Base-by-base conservation (phyloP, 345 rosid species). In the Anastatica hierochuntica region DNA sequence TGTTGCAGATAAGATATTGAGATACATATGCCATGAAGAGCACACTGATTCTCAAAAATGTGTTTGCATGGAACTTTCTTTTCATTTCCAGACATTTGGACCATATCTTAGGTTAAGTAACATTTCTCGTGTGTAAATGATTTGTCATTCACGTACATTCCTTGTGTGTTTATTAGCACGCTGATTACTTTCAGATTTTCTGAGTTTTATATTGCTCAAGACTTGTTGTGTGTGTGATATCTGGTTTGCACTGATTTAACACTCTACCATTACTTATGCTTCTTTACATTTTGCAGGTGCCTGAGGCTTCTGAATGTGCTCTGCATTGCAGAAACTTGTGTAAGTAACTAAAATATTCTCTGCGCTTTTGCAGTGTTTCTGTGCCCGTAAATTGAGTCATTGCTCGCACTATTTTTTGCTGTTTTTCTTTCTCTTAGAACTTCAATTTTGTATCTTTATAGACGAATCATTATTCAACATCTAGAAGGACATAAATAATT, bases 241-340 rank as follows among this genome's bases (percentile, higher is more conserved):
- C 18, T 10, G 26, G 35, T 46, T 12, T 16, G 4, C n/a, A 35
- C 19, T 46, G 43, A 58, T 36, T 44, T 45, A 36, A 23, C 19
- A 15, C 17, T 14, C 10, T 14, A 27, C 13, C 19, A 38, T 46
- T n/a, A 38, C 40, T 26, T 60, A 39, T 16, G 34, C 15, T 24
- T 62, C 39, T 54, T 54, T 56, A 4, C 4, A 14, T 58, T 63
- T 39, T 66, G 75, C 90, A 87, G 96, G 74, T 77, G 56, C 59
- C 60, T 90, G 72, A 77, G 89, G 71, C 95, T 90, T 79, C 88
- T 67, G 63, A 84, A 63, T 79, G 95, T 81, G 29, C 72, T 82
- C 34, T 84, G 90, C 64, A 70, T 65, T 60, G 53, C 72, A 36
- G 96, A 90, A 77, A 74, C 81, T 49, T 76, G 79, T 64, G 96